These are phyloP conservation scores for Phytophthora citricola DNA, from an alignment of 352 stramenopile genomes.

Conservation along the genomic window DNA sequence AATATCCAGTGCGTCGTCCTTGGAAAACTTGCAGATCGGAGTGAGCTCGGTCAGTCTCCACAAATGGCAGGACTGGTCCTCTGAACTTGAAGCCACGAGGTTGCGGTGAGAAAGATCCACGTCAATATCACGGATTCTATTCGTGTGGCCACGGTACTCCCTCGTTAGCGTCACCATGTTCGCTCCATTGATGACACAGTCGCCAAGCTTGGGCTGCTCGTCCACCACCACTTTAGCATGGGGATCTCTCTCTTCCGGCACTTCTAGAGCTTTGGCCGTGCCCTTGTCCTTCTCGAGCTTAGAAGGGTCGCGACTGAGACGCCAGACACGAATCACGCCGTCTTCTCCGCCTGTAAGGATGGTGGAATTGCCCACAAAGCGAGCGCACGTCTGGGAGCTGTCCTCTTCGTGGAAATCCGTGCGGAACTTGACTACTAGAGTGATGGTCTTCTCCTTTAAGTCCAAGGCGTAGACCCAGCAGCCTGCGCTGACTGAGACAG, in stretches of 20 bases:
- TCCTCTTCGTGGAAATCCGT: slow-evolving; percentile 81
- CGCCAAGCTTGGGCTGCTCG: slow-evolving; percentile 61
- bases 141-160: slow-evolving; percentile 79
- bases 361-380: slow-evolving; percentile 82
- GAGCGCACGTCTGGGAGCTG: slow-evolving; percentile 74
- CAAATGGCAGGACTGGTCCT: slow-evolving; percentile 82
- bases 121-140: slow-evolving; percentile 84
- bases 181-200: slow-evolving; percentile 54
- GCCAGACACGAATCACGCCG: slow-evolving; percentile 79
- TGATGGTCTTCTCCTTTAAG: slow-evolving; percentile 59
- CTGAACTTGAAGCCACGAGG: slow-evolving; percentile 75
- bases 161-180: slow-evolving; percentile 71
- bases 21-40: slow-evolving; percentile 73
- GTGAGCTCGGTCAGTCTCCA: slow-evolving; percentile 78
- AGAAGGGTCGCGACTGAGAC: slow-evolving; percentile 58
- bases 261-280: slow-evolving; percentile 47
- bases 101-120: slow-evolving; percentile 85
- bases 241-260: slow-evolving; percentile 26
- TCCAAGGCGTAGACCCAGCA: slow-evolving; percentile 86
- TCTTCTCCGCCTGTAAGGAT: slow-evolving; percentile 87
- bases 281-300: slow-evolving; percentile 49
- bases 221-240: slow-evolving; percentile 28
- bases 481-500: slow-evolving; percentile 73
- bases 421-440: slow-evolving; percentile 79
- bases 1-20: slow-evolving; percentile 77